Evolutionary conservation across 148 eudicot genomes (phyloP), one percentile per base, ranked within the genome.

Genomic region (Persicaria maculosa): DNA sequence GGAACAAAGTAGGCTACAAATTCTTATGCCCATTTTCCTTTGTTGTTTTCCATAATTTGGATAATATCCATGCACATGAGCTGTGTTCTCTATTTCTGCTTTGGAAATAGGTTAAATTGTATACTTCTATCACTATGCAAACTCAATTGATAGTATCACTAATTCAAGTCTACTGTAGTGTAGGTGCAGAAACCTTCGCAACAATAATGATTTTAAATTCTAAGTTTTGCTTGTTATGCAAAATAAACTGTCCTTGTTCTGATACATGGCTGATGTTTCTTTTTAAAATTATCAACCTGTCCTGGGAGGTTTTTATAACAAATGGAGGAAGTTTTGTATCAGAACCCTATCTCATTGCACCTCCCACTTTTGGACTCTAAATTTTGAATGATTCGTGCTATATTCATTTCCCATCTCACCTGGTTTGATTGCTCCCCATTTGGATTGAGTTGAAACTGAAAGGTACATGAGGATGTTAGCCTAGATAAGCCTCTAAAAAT

Each of bases 1-100:
- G 99, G 92, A 74, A 85, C 80, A 59, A 95, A 95, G 99, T 95
- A 90, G 85, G 85, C 68, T 50, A 48, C 50, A 64, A 25, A 52
- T 78, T 64, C n/a, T 72, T 16, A 44, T 19, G 57, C 53, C 40
- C 50, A 50, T 74, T 31, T 46, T 9, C 43, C 40, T 47, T 12
- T 71, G 17, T 15, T 73, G 68, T 68, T 4, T 72, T 50, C 77
- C 48, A 47, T 47, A 1, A 47, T 50, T 61, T 44, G 4, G 16
- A 6, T 54, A 3, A n/a, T 57, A 17, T 40, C 9, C 4, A 44
- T 17, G 68, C 43, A 65, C 9, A 8, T 10, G 6, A 5, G 46
- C 70, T 14, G 14, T 16, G 55, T 52, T 15, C 16, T 31, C 2
- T 31, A 31, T 31, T 65, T 17, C 70, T 65, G 40, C 47, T 36